Base-by-base conservation (phyloP, 257 asterid species). In the Petunia secreta region DNA sequence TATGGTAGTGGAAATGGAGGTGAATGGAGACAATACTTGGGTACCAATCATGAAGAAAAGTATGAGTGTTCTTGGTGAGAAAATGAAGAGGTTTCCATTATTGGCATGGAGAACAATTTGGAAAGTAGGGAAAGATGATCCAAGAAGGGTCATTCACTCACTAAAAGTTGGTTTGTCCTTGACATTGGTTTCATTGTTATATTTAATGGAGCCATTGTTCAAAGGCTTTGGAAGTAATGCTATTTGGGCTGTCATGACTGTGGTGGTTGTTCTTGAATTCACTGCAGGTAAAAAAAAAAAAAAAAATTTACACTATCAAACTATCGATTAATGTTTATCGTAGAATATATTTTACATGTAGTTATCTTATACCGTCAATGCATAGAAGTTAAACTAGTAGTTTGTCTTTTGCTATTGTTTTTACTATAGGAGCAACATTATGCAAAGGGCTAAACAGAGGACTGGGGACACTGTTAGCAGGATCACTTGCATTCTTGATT, bases 191-290 rank as follows among this genome's bases (percentile, higher is more conserved):
- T 91, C 98, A 0, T 62, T 92, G 89, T 60, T 95, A 66, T 95
- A 91, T 79, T 83, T 95, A 79, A 48, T 89, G 86, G 99, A 95
- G 84, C 99, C 99, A 3, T 83, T 92, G 90, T 95, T 90, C 83
- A 83, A 88, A 79, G 91, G 86, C 6, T 86, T 95, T 4, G 99
- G 99, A 3, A 89, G 89, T 54, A 93, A 77, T 54, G 94, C 99
- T 65, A 92, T 95, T 54, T 95, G 99, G 99, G 99, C 99, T 15
- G 96, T 95, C 86, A 95, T 95, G 96, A 95, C 99, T 11, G 99
- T 95, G 2, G 99, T 95, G 0, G 96, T 95, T 44, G 99, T 95
- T 52, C 93, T 95, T 3, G 98, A 95, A 83, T 95, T 95, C 86
- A 93, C 98, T 11, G 97, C 98, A 11, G 98, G 99, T 92, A 37